phyloP scores from a whole-genome alignment of 2,329 filamentous ascomycete species.

The Pestalotiopsis sp. region DNA sequence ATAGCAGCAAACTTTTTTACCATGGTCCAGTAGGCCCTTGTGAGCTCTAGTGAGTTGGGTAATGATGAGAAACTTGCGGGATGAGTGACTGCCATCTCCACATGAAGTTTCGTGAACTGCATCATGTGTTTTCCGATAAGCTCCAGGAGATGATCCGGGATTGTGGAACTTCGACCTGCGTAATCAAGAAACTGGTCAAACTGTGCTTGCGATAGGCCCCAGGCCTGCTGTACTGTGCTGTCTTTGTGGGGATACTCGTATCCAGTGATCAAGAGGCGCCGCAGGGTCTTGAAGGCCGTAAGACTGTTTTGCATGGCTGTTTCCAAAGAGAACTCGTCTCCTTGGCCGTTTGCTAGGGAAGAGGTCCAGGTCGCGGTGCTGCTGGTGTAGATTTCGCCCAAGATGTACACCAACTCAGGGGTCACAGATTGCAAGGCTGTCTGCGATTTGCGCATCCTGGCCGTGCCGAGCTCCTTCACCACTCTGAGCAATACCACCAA shows the following conservation, averaged over 20 bases:
- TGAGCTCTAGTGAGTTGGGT: slow-evolving; percentile 76
- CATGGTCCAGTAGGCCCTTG: slow-evolving; percentile 83
- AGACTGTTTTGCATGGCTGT: slow-evolving; percentile 77
- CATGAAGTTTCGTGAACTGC: slow-evolving; percentile 89
- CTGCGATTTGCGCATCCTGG: slow-evolving; percentile 74
- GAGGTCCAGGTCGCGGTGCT: slow-evolving; percentile 72
- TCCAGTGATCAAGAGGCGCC: slow-evolving; percentile 77
- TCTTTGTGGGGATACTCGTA: slow-evolving; percentile 86
- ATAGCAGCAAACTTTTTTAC: slow-evolving; percentile 76
- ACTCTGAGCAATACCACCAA: slow-evolving; percentile 81
- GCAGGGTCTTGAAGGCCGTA: slow-evolving; percentile 75
- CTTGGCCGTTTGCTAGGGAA: slow-evolving; percentile 59
- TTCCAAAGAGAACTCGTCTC: slow-evolving; percentile 61
- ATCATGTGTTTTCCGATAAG: slow-evolving; percentile 83
- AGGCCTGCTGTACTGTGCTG: slow-evolving; percentile 75
- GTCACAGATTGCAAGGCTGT: slow-evolving; percentile 77
- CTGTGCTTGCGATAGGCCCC: slow-evolving; percentile 76
- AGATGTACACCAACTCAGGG: slow-evolving; percentile 80
- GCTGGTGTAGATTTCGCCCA: slow-evolving; percentile 77
- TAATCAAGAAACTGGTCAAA: slow-evolving; percentile 76
- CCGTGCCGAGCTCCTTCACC: slow-evolving; percentile 87
- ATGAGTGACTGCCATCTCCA: slow-evolving; percentile 80
- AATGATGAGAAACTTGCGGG: slow-evolving; percentile 82
- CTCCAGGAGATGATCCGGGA: slow-evolving; percentile 57
- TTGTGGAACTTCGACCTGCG: slow-evolving; percentile 57